Evolutionary conservation across 2,329 filamentous ascomycete species (phyloP).

Genomic region (Penicillium sp.): DNA sequence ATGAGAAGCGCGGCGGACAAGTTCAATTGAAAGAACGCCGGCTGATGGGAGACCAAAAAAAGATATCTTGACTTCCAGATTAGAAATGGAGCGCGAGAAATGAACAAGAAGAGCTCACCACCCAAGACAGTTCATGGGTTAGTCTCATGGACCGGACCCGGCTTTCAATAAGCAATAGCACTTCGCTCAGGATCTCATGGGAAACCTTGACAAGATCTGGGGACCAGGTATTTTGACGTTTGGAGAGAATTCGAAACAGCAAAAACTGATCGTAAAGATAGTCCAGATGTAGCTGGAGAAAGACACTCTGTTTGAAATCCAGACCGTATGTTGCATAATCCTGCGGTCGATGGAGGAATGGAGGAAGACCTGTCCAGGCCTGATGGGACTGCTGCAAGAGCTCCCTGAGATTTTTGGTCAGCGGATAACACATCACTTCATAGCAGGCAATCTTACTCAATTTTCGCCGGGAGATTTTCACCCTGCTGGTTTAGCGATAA

Average conservation of each 20-base stretch:
- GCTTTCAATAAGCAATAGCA: neutral
- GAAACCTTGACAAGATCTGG: constrained; percentile 1
- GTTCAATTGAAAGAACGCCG: constrained; percentile 27
- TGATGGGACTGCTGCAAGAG: neutral
- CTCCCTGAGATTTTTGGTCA: neutral
- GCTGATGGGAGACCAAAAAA: constrained; percentile 25
- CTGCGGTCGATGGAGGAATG: neutral
- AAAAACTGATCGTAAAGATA: constrained; percentile 3
- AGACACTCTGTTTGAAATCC: neutral
- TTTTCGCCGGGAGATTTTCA: neutral
- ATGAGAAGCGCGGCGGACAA: constrained; percentile 15
- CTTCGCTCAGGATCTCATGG: neutral
- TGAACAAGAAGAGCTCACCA: neutral
- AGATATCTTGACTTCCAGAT: neutral
- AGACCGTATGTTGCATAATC: neutral
- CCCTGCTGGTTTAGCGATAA: constrained; percentile 4
- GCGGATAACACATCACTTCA: neutral
- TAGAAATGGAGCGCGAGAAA: neutral
- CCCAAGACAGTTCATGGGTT: neutral
- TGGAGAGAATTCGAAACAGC: neutral
- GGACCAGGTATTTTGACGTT: neutral
- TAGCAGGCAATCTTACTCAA: neutral
- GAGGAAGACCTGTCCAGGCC: neutral
- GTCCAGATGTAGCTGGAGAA: neutral
- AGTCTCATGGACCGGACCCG: neutral